Evolutionary conservation across 306 rosid species (phyloP).

Genomic region (Astragalus membranaceus): DNA sequence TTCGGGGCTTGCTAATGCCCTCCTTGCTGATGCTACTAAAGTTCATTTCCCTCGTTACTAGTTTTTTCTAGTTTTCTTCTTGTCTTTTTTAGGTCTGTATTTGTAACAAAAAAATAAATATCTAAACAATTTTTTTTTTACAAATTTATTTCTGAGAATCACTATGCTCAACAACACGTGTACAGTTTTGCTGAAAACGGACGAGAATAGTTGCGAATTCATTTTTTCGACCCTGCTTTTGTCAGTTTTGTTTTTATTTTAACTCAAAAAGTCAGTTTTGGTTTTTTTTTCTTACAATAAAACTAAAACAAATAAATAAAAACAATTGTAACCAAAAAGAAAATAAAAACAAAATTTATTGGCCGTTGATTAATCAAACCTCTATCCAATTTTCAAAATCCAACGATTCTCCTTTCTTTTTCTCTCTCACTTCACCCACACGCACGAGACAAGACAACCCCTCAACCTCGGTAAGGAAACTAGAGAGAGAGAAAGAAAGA

Average conservation of each 20-base stretch:
- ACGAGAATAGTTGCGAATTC: too few species aligned
- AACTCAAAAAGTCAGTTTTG: too few species aligned
- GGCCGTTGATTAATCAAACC: conserved; percentile 34
- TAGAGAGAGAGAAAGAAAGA: background rate
- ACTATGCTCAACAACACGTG: background rate
- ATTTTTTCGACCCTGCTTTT: background rate
- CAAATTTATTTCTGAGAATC: too few species aligned
- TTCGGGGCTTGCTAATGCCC: too few species aligned
- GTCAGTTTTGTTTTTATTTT: background rate
- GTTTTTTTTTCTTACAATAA: too few species aligned
- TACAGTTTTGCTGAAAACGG: too few species aligned
- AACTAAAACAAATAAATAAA: background rate
- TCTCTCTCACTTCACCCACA: conserved; percentile 2
- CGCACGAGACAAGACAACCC: background rate
- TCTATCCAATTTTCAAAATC: background rate
- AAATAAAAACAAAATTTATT: background rate
- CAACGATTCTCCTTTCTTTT: conserved; percentile 26
- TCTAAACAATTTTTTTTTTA: too few species aligned
- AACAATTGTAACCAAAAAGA: background rate
- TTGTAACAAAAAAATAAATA: too few species aligned
- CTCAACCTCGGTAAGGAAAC: conserved; percentile 6
- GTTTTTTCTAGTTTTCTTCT: too few species aligned
- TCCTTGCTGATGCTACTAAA: too few species aligned
- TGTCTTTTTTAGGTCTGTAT: too few species aligned
- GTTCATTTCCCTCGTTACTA: too few species aligned